A percentile compares a stretch with the other conserved stretches of the same genome.
Evolutionary conservation across 768 basidiomycete genomes (phyloP).

Genomic region (Macrolepiota fuliginosa): DNA sequence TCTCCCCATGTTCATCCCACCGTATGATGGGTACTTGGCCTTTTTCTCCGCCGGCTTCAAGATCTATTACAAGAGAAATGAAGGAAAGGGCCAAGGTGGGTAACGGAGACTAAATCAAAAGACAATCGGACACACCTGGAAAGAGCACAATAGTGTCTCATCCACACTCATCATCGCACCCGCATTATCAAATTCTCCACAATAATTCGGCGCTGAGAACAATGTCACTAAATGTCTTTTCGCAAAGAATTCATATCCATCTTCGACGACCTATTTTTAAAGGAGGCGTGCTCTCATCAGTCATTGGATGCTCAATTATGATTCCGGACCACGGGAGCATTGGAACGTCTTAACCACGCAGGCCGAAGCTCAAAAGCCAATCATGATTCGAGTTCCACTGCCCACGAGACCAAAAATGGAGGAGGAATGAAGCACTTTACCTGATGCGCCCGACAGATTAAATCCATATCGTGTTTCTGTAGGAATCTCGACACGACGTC

Average conservation of each 20-base stretch:
- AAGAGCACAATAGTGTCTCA: slow-evolving; percentile 94
- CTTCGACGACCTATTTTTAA: slow-evolving; percentile 82
- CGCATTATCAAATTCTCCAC: slow-evolving; percentile 97
- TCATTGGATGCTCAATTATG: background rate
- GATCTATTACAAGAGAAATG: slow-evolving; percentile 53
- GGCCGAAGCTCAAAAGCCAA: background rate
- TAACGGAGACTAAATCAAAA: background rate
- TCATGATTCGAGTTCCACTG: background rate
- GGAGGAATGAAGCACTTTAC: slow-evolving; percentile 39
- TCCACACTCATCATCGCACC: slow-evolving; percentile 99
- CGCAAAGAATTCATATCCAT: slow-evolving; percentile 98
- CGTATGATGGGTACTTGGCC: slow-evolving; percentile 87
- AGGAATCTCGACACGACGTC: slow-evolving; percentile 98
- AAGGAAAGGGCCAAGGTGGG: background rate
- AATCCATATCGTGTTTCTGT: slow-evolving; percentile 99
- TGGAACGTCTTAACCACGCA: background rate
- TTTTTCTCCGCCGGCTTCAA: slow-evolving; percentile 99
- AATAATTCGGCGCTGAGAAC: slow-evolving; percentile 96
- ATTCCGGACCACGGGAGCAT: background rate
- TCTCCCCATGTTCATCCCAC: slow-evolving; percentile 81
- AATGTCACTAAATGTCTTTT: slow-evolving; percentile 96
- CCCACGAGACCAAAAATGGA: background rate
- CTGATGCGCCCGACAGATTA: slow-evolving; percentile 98
- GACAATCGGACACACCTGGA: slow-evolving; percentile 65
- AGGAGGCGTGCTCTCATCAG: background rate